Evolutionary conservation across 2,329 filamentous ascomycete genomes (phyloP), one percentile per base, ranked within the genome.

Genomic region (Ambrosiella xylebori): DNA sequence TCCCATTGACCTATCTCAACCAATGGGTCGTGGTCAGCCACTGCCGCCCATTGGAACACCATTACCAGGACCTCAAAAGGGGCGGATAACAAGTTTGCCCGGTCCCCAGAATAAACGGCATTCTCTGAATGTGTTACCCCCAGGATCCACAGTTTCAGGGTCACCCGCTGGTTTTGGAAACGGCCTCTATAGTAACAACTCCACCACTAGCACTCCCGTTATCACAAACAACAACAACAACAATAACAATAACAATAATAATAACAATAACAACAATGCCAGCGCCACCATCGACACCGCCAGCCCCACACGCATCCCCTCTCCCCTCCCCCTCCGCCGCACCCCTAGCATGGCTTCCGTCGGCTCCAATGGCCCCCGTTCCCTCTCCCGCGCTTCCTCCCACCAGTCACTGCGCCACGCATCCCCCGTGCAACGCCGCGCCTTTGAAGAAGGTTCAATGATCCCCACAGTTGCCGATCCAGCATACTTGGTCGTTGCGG

Each of bases 11-110:
- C 63, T 78, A 60, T 70, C 68, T 62, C 79, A 87, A 64, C 88
- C 88, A 1, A 88, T 94, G 73, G 89, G 89, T 1, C 79, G 88
- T 44, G 88, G 88, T 0, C 84, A 85, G 64, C 88, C 88, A 1
- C 73, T 95, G 15, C 88, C 88, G 52, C 88, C 88, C 7, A 86
- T 85, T 1, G 89, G 88, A 1, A 82, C 78, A 50, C 88, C 89
- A 2, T 74, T 95, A 1, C 88, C 89, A 1, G 79, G 75, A 47
- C 84, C 84, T 0, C 79, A 82, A 40, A 78, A 75, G 57, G 77
- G 74, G 59, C 76, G 79, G 6, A 76, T 78, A 50, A 77, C 76
- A 53, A 73, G 77, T 13, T 77, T 74, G 60, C 17, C 35, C 12
- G 37, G 37, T 37, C 74, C 74, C 36, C 73, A 82, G 1, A 79